These are phyloP conservation scores for Ustilago curta DNA, from an alignment of 1,284 basidiomycete genomes.

Conservation along the genomic window DNA sequence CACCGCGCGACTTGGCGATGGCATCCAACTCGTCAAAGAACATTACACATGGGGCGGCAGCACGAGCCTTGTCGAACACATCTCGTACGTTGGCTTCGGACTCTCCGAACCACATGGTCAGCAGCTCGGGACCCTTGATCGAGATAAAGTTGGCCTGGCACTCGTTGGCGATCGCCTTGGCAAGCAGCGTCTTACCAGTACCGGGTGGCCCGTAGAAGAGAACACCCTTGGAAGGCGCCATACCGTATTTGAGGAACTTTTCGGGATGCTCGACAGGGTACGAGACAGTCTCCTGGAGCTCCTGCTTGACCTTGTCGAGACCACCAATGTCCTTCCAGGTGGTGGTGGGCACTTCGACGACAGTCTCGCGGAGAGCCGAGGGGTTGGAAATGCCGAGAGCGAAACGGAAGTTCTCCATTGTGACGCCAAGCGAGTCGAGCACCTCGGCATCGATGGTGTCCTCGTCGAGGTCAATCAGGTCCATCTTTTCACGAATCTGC, in stretches of 20 bases:
- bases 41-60: constrained; percentile 98
- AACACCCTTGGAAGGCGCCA: constrained; percentile 99
- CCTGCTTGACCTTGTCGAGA: constrained; percentile 98
- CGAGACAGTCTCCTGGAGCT: constrained; percentile 98
- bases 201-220: constrained; percentile 96
- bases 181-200: constrained; percentile 94
- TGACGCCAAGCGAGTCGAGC: constrained; percentile 92
- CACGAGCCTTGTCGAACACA: constrained; percentile 99
- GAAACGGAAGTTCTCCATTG: constrained; percentile 99
- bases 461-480: constrained; percentile 81
- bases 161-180: constrained; percentile 98
- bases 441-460: constrained; percentile 98
- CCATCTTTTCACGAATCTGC: constrained; percentile 98
- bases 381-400: constrained; percentile 93
- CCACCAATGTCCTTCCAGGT: constrained; percentile 99
- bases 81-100: constrained; percentile 99
- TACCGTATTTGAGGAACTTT: constrained; percentile 99
- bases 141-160: constrained; percentile 99
- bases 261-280: constrained; percentile 99
- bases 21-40: constrained; percentile 99
- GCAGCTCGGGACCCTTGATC: constrained; percentile 92
- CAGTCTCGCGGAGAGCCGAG: constrained; percentile 95
- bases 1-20: constrained; percentile 94
- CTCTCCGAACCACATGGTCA: constrained; percentile 99
- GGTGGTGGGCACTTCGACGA: constrained; percentile 93